Conservation (phyloP, 345 rosid genomes). For the Acer campestre region DNA sequence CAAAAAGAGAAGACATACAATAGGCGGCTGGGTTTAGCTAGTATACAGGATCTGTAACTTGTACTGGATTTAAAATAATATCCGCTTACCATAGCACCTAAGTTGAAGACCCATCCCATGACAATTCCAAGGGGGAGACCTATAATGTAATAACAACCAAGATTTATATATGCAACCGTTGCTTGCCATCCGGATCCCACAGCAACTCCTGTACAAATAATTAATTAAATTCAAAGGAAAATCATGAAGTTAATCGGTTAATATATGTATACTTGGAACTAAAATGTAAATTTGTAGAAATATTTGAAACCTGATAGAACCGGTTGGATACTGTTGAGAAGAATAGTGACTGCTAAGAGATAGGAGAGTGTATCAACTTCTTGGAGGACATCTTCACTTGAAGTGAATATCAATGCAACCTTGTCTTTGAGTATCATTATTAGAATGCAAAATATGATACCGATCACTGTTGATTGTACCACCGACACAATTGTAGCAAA, state of each 20-base stretch:
- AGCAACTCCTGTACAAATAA: constrained; percentile 59
- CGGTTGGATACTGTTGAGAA: constrained; percentile 54
- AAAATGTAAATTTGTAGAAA: neutral
- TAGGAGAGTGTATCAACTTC: constrained; percentile 35
- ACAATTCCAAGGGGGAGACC: constrained; percentile 75
- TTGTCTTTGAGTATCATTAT: constrained; percentile 31
- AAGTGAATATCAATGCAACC: constrained; percentile 42
- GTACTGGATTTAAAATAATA: no score
- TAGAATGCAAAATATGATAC: constrained; percentile 33
- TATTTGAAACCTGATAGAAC: constrained; percentile 43
- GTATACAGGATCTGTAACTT: no score
- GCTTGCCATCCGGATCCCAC: constrained; percentile 91
- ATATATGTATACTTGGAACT: no score
- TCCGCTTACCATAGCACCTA: constrained; percentile 54
- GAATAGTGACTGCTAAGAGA: constrained; percentile 40
- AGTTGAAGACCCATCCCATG: constrained; percentile 65
- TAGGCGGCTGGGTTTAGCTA: no score
- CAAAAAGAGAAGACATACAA: neutral
- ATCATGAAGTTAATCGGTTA: neutral
- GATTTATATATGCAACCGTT: constrained; percentile 63
- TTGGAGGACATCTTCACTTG: constrained; percentile 33
- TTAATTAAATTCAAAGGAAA: no score
- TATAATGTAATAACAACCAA: constrained; percentile 67
- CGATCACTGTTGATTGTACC: constrained; percentile 38
- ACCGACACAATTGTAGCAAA: constrained; percentile 40